phyloP scores from a whole-genome alignment of 305 asterid genomes.

The Solanum chacoense region DNA sequence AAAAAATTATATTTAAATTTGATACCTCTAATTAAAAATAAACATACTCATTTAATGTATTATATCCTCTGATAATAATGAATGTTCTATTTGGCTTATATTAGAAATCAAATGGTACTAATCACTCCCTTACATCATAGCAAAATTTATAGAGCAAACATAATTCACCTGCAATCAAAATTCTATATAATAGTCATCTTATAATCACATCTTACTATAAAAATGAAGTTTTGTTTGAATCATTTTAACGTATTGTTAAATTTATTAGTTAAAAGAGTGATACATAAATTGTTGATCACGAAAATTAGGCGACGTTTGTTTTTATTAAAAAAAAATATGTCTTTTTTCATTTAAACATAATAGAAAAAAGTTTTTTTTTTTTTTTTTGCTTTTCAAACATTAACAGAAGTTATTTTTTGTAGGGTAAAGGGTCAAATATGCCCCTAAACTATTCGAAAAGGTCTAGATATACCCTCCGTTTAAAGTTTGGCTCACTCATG shows the following conservation, averaged over 20 bases:
- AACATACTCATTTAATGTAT: too few relatives aligned
- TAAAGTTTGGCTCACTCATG: too few relatives aligned
- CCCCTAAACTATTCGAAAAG: too few relatives aligned
- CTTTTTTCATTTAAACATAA: background rate
- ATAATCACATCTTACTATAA: background rate
- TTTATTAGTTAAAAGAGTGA: background rate
- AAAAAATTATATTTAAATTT: too few relatives aligned
- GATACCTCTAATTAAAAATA: too few relatives aligned
- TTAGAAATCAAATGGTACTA: too few relatives aligned
- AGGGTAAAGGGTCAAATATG: too few relatives aligned
- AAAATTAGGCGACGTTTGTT: background rate
- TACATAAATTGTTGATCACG: background rate
- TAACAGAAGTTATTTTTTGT: background rate
- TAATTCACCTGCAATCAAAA: background rate
- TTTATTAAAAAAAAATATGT: background rate
- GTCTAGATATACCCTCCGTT: too few relatives aligned
- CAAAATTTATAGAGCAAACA: background rate
- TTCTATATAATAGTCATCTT: background rate
- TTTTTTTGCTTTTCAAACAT: background rate
- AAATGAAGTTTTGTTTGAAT: too few relatives aligned
- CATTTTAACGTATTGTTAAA: background rate
- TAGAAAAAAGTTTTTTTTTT: background rate
- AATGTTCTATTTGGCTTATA: background rate
- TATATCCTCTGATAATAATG: background rate
- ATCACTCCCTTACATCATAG: background rate